Conservation (phyloP, 495 filamentous ascomycete genomes). For the Podospora comata region DNA sequence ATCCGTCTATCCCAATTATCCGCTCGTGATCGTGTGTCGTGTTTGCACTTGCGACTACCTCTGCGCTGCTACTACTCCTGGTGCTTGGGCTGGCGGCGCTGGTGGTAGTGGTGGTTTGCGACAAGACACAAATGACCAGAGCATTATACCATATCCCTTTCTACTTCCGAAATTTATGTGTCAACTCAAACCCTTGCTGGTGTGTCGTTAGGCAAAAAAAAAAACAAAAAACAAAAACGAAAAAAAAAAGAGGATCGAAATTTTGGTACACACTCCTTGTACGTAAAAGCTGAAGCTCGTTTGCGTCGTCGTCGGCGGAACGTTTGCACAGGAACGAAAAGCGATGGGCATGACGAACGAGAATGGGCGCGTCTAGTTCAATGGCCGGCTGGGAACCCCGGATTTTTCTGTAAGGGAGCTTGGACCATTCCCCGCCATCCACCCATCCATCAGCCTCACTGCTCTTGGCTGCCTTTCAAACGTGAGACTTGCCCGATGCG, state of each 20-base stretch:
- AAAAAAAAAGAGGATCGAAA: background rate
- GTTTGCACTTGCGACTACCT: background rate
- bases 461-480: background rate
- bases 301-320: background rate
- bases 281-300: background rate
- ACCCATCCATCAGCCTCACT: background rate
- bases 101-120: conserved; percentile 2
- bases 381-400: background rate
- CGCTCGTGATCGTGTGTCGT: too few relatives aligned
- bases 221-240: too few relatives aligned
- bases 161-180: background rate
- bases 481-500: background rate
- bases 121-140: background rate
- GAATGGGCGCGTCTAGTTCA: background rate
- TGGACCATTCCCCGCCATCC: background rate
- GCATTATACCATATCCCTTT: conserved; percentile 5
- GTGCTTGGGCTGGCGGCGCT: background rate
- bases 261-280: background rate
- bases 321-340: background rate
- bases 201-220: background rate
- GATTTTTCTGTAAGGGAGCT: background rate
- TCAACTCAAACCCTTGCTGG: background rate
- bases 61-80: background rate
- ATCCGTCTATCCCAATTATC: background rate
- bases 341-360: background rate